phyloP scores from a whole-genome alignment of 2,329 filamentous ascomycete genomes.

The Hawksworthiomyces lignivorus region DNA sequence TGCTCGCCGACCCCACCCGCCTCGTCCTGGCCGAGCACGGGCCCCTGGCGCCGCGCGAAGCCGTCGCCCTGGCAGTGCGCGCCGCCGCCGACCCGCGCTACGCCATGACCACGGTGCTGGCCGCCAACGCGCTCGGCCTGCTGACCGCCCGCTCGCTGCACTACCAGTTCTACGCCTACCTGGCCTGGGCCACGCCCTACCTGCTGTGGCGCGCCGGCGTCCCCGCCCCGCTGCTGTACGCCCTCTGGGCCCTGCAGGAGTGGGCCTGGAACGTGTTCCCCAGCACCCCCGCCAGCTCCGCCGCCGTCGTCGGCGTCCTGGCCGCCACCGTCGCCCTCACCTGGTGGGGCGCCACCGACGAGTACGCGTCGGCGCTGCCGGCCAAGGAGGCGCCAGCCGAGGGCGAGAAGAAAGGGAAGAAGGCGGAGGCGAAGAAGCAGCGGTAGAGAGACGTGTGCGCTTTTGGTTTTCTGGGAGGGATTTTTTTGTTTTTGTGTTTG shows the following conservation, averaged over 20 bases:
- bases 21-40: slow-evolving; percentile 14
- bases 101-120: slow-evolving; percentile 68
- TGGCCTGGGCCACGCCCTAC: slow-evolving; percentile 83
- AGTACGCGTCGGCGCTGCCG: slow-evolving; percentile 22
- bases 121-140: slow-evolving; percentile 70
- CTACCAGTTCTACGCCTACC: slow-evolving; percentile 92
- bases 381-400: too few species aligned
- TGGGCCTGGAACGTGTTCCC: slow-evolving; percentile 93
- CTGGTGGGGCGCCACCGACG: slow-evolving; percentile 49
- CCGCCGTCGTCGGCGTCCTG: slow-evolving; percentile 62
- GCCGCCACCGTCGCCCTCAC: slow-evolving; percentile 56
- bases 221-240: slow-evolving; percentile 59
- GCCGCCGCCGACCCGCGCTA: slow-evolving; percentile 60
- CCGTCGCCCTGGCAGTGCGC: slow-evolving; percentile 49
- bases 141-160: slow-evolving; percentile 83
- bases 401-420: slow-evolving; percentile 15
- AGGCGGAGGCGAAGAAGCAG: slow-evolving; percentile 7
- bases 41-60: slow-evolving; percentile 30
- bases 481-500: too few species aligned
- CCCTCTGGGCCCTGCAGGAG: slow-evolving; percentile 71
- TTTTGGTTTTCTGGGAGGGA: too few species aligned
- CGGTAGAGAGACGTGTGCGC: too few species aligned
- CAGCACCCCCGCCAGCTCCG: slow-evolving; percentile 54
- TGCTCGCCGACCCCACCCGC: slow-evolving; percentile 28
- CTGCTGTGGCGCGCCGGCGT: slow-evolving; percentile 72